These are phyloP conservation scores for sunflower (Helianthus annuus) DNA, from an alignment of 129 eudicot genomes.

Conservation along the genomic window HanXRQr2.0-SUNRISE NC_035434.2:169198021-169198520, in stretches of 20 bases:
- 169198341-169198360: slow-evolving; percentile 10
- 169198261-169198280: slow-evolving; percentile 33
- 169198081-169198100: slow-evolving; percentile 29
- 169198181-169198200: slow-evolving; percentile 25
- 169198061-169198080: slow-evolving; percentile 28
- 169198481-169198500: slow-evolving; percentile 30
- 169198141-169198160: background rate
- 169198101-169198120: slow-evolving; percentile 35
- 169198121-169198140: background rate
- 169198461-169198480: slow-evolving; percentile 55
- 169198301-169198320: slow-evolving; percentile 32
- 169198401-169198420: background rate
- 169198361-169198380: background rate
- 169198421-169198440: slow-evolving; percentile 25
- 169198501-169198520: slow-evolving; percentile 15
- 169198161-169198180: slow-evolving; percentile 34
- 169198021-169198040: slow-evolving; percentile 4
- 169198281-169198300: slow-evolving; percentile 40
- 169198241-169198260: slow-evolving; percentile 41
- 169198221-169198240: slow-evolving; percentile 28
- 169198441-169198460: slow-evolving; percentile 58
- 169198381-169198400: no score
- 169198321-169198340: background rate
- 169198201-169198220: slow-evolving; percentile 38
- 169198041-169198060: slow-evolving; percentile 26